Percentiles rank a stretch among this genome's conserved stretches.
Evolutionary conservation across 2,329 filamentous ascomycete genomes (phyloP).

Genomic region (Ophiocordyceps camponoti-leonardi): DNA sequence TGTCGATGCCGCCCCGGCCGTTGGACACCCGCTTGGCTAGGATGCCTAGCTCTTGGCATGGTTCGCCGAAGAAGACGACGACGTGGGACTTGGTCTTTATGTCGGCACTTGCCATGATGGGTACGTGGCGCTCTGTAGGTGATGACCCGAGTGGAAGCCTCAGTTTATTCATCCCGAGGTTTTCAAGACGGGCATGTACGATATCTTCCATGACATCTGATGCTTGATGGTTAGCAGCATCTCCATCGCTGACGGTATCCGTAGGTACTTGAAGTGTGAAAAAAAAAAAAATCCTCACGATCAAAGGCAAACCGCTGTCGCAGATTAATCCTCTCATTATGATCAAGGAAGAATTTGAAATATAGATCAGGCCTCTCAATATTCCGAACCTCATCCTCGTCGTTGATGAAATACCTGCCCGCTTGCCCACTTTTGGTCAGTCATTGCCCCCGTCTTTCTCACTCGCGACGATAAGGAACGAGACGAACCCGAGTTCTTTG

Average conservation of each 20-base stretch:
- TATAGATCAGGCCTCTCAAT: slow-evolving; percentile 49
- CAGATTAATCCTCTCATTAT: slow-evolving; percentile 61
- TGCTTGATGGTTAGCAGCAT: too few species aligned
- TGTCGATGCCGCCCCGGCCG: slow-evolving; percentile 45
- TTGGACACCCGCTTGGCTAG: slow-evolving; percentile 53
- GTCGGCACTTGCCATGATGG: slow-evolving; percentile 42
- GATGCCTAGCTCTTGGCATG: slow-evolving; percentile 54
- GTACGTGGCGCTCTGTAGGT: slow-evolving; percentile 38
- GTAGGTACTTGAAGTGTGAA: too few species aligned
- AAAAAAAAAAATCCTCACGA: too few species aligned
- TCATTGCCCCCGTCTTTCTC: too few species aligned
- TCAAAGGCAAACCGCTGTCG: slow-evolving; percentile 61
- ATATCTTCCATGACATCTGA: slow-evolving; percentile 45
- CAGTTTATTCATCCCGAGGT: slow-evolving; percentile 40
- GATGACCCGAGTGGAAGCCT: slow-evolving; percentile 40
- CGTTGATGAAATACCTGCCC: slow-evolving; percentile 55
- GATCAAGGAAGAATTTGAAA: slow-evolving; percentile 59
- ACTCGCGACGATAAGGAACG: too few species aligned
- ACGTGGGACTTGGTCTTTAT: slow-evolving; percentile 39
- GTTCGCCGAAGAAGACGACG: slow-evolving; percentile 59
- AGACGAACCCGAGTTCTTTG: slow-evolving; percentile 60
- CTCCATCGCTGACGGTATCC: too few species aligned
- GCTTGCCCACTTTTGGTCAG: background rate
- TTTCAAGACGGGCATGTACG: slow-evolving; percentile 42
- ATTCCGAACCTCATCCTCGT: slow-evolving; percentile 55